phyloP scores from a whole-genome alignment of 2,329 filamentous ascomycete species.

The Plectosphaerella cucumerina region DNA sequence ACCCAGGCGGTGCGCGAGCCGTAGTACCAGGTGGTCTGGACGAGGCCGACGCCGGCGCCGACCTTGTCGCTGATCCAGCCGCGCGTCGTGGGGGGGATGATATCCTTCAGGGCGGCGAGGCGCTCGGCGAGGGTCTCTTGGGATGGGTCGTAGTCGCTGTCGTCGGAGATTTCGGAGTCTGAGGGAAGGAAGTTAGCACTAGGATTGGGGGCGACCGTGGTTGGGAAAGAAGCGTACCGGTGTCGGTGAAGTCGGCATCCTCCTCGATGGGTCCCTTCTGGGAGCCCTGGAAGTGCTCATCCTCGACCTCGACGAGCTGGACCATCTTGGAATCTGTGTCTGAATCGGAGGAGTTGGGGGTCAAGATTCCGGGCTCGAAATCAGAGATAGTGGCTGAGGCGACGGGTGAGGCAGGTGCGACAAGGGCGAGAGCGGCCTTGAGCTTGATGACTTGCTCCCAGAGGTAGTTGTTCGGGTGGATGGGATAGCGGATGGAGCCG shows the following conservation, averaged over 20 bases:
- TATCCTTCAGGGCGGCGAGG: slow-evolving; percentile 69
- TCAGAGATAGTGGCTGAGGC: no score
- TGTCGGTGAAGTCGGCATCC: slow-evolving; percentile 91
- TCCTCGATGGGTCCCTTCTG: slow-evolving; percentile 71
- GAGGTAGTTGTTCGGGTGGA: not conserved
- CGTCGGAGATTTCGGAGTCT: slow-evolving; percentile 84
- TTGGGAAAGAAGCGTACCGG: slow-evolving; percentile 55
- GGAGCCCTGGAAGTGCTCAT: slow-evolving; percentile 82
- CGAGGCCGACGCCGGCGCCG: slow-evolving; percentile 48
- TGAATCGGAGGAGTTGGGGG: not conserved
- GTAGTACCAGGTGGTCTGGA: slow-evolving; percentile 55
- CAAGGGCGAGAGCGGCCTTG: not conserved
- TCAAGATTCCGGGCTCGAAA: not conserved
- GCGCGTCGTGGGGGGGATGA: slow-evolving; percentile 69
- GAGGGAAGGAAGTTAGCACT: slow-evolving; percentile 7
- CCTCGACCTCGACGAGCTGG: slow-evolving; percentile 92
- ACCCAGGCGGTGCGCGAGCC: slow-evolving; percentile 84
- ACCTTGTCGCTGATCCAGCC: slow-evolving; percentile 61
- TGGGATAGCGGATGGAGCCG: not conserved
- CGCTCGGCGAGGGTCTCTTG: slow-evolving; percentile 63
- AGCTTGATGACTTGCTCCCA: not conserved
- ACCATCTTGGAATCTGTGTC: slow-evolving; percentile 68
- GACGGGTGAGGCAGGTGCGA: not conserved
- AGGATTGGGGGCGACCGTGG: slow-evolving; percentile 1
- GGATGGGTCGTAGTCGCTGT: slow-evolving; percentile 63